Evolutionary conservation across 73 alveolate species (phyloP).

Genomic region (Effrenium voratum): DNA sequence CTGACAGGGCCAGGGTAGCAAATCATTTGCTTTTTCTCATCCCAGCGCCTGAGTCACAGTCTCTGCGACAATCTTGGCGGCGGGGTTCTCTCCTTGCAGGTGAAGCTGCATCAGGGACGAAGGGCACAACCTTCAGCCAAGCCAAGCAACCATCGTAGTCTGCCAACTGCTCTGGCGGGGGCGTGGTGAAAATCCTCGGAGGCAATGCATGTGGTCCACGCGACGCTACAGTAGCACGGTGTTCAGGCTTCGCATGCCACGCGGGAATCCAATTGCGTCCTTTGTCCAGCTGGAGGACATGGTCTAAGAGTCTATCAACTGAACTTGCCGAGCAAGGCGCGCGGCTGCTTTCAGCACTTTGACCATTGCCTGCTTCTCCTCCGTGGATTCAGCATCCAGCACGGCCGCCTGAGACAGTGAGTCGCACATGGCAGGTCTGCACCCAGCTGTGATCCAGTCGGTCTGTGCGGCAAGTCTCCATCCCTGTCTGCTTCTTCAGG

Average conservation of each 20-base stretch:
- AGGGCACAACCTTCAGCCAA: background rate
- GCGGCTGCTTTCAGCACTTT: conserved; percentile 1
- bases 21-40: background rate
- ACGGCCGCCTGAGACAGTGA: conserved; percentile 48
- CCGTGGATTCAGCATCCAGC: conserved; percentile 1
- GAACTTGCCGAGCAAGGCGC: background rate
- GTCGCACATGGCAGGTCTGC: background rate
- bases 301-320: background rate
- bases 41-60: background rate
- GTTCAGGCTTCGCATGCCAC: background rate
- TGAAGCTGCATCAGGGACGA: no score
- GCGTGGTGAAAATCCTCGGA: background rate
- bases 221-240: no score
- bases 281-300: background rate
- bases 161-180: background rate
- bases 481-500: conserved; percentile 18
- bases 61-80: background rate
- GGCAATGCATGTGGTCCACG: background rate
- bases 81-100: background rate
- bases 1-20: background rate
- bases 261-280: background rate
- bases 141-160: background rate
- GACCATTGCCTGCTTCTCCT: conserved; percentile 29
- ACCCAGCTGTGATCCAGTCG: background rate
- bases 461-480: background rate